Conservation (phyloP, 2,329 filamentous ascomycete species). For the Balansia obtecta region DNA sequence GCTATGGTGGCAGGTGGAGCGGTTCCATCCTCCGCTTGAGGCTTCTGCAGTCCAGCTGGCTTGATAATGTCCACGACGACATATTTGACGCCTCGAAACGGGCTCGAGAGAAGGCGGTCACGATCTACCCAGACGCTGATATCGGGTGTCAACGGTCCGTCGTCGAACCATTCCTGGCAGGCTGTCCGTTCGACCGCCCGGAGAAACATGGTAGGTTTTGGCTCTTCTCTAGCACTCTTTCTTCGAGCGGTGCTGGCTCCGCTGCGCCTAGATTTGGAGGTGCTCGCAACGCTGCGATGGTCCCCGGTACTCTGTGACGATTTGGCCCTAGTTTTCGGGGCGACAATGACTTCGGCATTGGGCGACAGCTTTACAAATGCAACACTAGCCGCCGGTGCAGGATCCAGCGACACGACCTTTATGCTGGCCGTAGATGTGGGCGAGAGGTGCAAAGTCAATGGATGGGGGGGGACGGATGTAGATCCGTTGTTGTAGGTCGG, state of each 20-base stretch:
- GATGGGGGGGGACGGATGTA: conserved; percentile 49
- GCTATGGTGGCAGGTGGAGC: conserved; percentile 32
- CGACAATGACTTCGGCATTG: conserved; percentile 93
- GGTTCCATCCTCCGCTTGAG: conserved; percentile 54
- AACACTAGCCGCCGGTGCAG: conserved; percentile 51
- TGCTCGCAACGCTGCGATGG: conserved; percentile 67
- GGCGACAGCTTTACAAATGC: conserved; percentile 87
- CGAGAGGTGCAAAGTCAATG: conserved; percentile 83
- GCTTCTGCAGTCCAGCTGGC: conserved; percentile 63
- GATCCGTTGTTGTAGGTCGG: conserved; percentile 49
- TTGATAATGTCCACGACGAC: conserved; percentile 78
- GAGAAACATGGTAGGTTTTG: conserved; percentile 59
- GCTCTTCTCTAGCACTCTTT: conserved; percentile 47
- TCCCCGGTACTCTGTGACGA: conserved; percentile 54
- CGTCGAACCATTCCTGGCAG: conserved; percentile 67
- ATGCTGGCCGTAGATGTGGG: conserved; percentile 94
- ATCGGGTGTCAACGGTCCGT: conserved; percentile 41
- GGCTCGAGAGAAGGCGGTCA: conserved; percentile 58
- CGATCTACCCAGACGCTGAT: conserved; percentile 78
- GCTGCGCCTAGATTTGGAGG: conserved; percentile 65
- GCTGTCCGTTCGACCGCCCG: conserved; percentile 62
- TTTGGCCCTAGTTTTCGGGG: conserved; percentile 77
- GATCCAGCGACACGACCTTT: conserved; percentile 70
- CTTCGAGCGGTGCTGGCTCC: conserved; percentile 61
- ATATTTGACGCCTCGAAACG: conserved; percentile 64